phyloP scores from a whole-genome alignment of 257 asterid species.

The Solanum gandarillasii region DNA sequence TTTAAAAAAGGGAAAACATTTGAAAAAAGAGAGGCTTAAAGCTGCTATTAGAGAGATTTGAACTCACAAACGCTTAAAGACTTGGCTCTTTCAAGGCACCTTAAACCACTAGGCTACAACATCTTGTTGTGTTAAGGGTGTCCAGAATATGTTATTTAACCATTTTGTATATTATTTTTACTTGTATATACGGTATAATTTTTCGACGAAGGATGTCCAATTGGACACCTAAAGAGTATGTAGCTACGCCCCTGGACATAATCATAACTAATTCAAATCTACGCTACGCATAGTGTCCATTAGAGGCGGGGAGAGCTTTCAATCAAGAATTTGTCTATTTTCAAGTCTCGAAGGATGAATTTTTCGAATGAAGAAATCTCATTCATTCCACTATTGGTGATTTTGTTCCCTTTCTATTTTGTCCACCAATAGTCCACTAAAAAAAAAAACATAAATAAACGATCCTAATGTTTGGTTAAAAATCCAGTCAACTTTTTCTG shows the following conservation, averaged over 20 bases:
- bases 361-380: not conserved
- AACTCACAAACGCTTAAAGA: no score
- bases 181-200: no score
- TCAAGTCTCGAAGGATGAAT: not conserved
- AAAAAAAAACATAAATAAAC: not conserved
- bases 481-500: not conserved
- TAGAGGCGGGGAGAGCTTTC: fast-evolving
- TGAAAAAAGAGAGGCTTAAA: no score
- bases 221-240: no score
- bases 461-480: not conserved
- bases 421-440: not conserved
- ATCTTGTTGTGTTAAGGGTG: no score
- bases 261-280: not conserved
- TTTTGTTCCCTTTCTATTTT: not conserved
- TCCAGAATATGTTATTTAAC: no score
- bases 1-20: no score
- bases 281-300: not conserved
- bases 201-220: no score
- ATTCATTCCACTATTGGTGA: not conserved
- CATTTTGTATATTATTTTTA: no score
- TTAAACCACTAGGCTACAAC: no score
- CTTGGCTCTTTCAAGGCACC: no score
- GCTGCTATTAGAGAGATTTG: no score
- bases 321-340: not conserved
- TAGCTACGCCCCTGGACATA: not conserved